Evolutionary conservation across 2,329 filamentous ascomycete genomes (phyloP), one percentile per base, ranked within the genome.

Genomic region (Alternaria triticina): DNA sequence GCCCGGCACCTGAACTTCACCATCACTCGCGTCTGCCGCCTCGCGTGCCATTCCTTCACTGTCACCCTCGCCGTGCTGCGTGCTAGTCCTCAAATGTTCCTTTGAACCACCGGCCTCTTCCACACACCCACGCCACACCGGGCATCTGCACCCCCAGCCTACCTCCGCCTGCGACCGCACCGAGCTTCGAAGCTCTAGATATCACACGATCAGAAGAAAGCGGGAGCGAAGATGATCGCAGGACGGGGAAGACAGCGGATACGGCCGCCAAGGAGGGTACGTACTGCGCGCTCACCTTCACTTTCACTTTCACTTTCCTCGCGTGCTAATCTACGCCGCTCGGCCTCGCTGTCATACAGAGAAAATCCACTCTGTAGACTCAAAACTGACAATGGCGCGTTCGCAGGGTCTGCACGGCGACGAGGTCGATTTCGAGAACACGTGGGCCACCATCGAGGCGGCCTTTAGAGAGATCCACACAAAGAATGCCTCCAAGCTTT

Each of bases 391-490:
- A 17, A 67, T 65, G 62, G 10, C 30, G 50, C 61, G 8, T 22
- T 51, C 12, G 60, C 73, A 91, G 89, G 86, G 87, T 61, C 78
- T 89, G 22, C 84, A 84, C 62, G 86, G 83, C 64, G 89, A 90
- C 68, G 84, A 86, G 10, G 86, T 91, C 71, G 93, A 96, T 69
- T 97, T 97, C 76, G 92, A 97, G n/a, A 85, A 87, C 3, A 92
- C 90, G 71, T 99, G 96, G 96, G 84, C 85, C 13, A 88, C 89
- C 47, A 87, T 99, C 8, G 86, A 89, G 49, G 86, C 89, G 51
- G 94, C 95, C 5, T 87, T 99, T 56, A 86, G 84, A 60, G 92
- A 97, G 76, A 98, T 99, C 54, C 94, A 98, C 82, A 91, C 89
- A 61, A 94, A 96, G 79, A 96, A 97, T 78, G 94, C 94, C 64